Base-by-base conservation (phyloP, 805 yeast genomes). In the Yarrowia alimentaria region DNA sequence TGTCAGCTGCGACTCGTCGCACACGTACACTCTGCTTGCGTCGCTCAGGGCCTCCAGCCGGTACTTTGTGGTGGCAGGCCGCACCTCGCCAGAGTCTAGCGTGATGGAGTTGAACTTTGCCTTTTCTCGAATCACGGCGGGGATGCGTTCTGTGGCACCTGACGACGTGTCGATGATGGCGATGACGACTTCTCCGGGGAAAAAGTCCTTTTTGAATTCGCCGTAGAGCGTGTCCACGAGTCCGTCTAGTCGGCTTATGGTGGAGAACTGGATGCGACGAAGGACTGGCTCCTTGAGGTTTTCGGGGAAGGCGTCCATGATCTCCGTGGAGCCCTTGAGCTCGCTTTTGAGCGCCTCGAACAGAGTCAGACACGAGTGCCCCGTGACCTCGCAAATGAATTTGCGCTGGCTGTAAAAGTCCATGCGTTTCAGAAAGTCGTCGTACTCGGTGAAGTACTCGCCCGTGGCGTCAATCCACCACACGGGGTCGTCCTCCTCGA, bases 371-470 rank as follows among this genome's bases (percentile, higher is more conserved):
- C 94, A 84, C 13, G 96, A 83, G 60, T 88, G 86, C 11, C 99
- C 99, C 0, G 97, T 87, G 42, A 91, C 84, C 67, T 93, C 99
- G 69, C 98, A 93, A 10, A 89, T 93, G 68, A 93, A 93, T 64
- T 87, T 85, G 58, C 80, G 57, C 55, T 64, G 68, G 38, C 53
- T 58, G 58, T 69, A 69, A 56, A 67, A 69, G 56, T 69, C 72
- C 60, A 68, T 56, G 10, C 68, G 62, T 17, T 68, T 68, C 42
- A 93, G 69, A 60, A 87, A 91, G 8, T 81, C 88, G 50, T 83
- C 86, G 64, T 93, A 91, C 5, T 72, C 71, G 11, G 70, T 58
- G 64, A 89, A 93, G 88, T 94, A 91, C 70, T 91, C 99, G 49
- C 81, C 82, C 1, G 98, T 93, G 58, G 81, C 82, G 9, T 84